Conservation (phyloP, 2,329 filamentous ascomycete genomes). For the Elsinoe necatrix region DNA sequence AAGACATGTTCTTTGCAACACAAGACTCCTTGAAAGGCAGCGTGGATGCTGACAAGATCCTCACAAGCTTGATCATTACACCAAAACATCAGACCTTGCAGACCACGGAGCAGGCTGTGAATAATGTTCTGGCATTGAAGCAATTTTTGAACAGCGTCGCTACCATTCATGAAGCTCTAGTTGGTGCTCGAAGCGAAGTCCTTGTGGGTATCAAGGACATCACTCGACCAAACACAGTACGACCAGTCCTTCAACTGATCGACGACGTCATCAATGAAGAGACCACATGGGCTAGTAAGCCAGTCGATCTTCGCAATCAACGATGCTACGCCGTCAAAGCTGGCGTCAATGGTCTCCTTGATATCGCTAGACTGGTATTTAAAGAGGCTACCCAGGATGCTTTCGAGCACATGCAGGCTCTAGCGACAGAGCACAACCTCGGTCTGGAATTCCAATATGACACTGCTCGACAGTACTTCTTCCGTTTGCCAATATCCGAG, state of each 20-base stretch:
- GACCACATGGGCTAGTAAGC: conserved; percentile 65
- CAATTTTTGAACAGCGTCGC: conserved; percentile 63
- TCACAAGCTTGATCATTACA: conserved; percentile 77
- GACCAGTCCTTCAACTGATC: conserved; percentile 57
- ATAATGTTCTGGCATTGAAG: conserved; percentile 80
- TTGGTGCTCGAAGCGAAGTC: conserved; percentile 54
- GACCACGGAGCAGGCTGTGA: conserved; percentile 71
- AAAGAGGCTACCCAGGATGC: conserved; percentile 79
- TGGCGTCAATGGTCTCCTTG: conserved; percentile 71
- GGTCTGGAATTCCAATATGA: conserved; percentile 66
- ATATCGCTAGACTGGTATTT: conserved; percentile 81
- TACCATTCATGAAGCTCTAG: conserved; percentile 59
- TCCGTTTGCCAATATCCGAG: conserved; percentile 56
- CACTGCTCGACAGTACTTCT: conserved; percentile 66
- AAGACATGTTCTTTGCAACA: conserved; percentile 74
- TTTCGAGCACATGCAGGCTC: conserved; percentile 57
- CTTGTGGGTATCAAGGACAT: conserved; percentile 59
- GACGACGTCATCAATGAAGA: conserved; percentile 67
- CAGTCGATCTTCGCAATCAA: conserved; percentile 82
- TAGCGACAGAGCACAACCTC: conserved; percentile 58
- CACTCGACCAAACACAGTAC: conserved; percentile 56
- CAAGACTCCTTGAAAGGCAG: conserved; percentile 70
- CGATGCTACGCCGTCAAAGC: conserved; percentile 81
- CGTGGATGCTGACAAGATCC: conserved; percentile 67
- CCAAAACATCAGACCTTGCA: conserved; percentile 57